phyloP scores from a whole-genome alignment of 495 filamentous ascomycete genomes.

The Zalerion maritima region DNA sequence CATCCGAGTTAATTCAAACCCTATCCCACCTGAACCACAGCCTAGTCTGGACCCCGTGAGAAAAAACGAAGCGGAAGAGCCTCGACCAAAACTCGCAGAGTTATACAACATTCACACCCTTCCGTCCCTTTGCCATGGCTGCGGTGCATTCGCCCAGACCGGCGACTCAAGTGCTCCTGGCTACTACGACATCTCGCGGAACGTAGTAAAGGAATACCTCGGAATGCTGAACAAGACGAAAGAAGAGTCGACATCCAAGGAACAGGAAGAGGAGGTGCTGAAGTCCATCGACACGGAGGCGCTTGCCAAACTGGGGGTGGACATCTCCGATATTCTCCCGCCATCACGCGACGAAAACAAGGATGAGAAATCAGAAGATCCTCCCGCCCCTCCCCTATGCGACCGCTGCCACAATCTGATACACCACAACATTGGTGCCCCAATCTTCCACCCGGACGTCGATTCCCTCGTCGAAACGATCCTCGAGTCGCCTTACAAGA shows the following conservation, averaged over 20 bases:
- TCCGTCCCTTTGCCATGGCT: conserved; percentile 64
- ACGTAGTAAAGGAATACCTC: conserved; percentile 32
- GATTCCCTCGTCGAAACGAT: conserved; percentile 69
- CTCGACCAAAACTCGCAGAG: no score
- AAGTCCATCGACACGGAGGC: conserved; percentile 22
- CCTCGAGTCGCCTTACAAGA: conserved; percentile 64
- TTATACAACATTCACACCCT: no score
- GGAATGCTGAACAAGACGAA: conserved; percentile 9
- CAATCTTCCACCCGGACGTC: conserved; percentile 63
- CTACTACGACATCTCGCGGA: conserved; percentile 51
- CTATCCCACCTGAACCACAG: conserved; percentile 1
- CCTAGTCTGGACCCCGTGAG: no score
- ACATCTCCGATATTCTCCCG: conserved; percentile 6
- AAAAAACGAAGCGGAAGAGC: no score
- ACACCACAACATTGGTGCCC: conserved; percentile 53
- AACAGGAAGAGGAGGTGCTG: conserved; percentile 26
- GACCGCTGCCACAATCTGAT: conserved; percentile 72
- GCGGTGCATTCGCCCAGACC: conserved; percentile 72
- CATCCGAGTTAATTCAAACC: not conserved
- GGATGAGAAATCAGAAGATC: conserved; percentile 5
- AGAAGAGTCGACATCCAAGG: conserved; percentile 12
- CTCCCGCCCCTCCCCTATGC: conserved; percentile 41
- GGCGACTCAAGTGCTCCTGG: conserved; percentile 55
- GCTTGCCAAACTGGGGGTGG: conserved; percentile 27
- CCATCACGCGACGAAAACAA: conserved; percentile 1